A percentile compares a stretch with the other conserved stretches of the same genome.
phyloP scores from a whole-genome alignment of 2,329 filamentous ascomycete genomes.

The Hypoxylon sp. region DNA sequence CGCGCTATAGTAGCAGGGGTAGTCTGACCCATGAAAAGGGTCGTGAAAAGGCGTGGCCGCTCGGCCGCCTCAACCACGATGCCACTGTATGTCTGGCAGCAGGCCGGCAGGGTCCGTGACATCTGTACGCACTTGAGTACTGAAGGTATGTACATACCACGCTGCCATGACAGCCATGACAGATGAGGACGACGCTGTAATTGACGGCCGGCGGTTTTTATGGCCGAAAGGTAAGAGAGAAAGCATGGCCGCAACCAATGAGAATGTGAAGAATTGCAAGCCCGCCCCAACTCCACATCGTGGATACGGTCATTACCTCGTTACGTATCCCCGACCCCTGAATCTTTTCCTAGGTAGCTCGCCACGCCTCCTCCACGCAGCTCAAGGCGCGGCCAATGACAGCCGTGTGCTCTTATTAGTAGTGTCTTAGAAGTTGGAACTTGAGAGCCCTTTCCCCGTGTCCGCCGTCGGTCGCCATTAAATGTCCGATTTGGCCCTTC shows the following conservation, averaged over 20 bases:
- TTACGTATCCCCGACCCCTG: slow-evolving; percentile 22
- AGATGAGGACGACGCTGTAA: slow-evolving; percentile 11
- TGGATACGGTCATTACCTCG: slow-evolving; percentile 12
- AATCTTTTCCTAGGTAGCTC: neutral
- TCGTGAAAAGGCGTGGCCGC: slow-evolving; percentile 20
- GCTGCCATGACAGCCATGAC: no score
- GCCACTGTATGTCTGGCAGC: neutral
- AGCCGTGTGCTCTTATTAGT: slow-evolving; percentile 9
- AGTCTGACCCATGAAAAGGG: slow-evolving; percentile 5
- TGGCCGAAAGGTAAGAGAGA: slow-evolving; percentile 18
- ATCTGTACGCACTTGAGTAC: neutral
- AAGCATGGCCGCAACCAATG: slow-evolving; percentile 19
- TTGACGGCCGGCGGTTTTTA: slow-evolving; percentile 26
- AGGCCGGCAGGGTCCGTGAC: slow-evolving; percentile 7
- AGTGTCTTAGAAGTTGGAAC: neutral
- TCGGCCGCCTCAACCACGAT: slow-evolving; percentile 18
- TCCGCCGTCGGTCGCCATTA: slow-evolving; percentile 13
- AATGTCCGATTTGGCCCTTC: slow-evolving; percentile 25
- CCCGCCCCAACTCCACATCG: slow-evolving; percentile 16
- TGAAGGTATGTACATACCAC: no score
- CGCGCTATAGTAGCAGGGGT: neutral
- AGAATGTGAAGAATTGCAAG: slow-evolving; percentile 20
- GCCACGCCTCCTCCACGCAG: slow-evolving; percentile 11
- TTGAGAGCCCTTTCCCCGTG: slow-evolving; percentile 4
- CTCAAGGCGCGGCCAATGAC: slow-evolving; percentile 19